A percentile compares a stretch with the other conserved stretches of the same genome.
phyloP scores from a whole-genome alignment of 2,329 filamentous ascomycete species.

The Botryotinia globosa region DNA sequence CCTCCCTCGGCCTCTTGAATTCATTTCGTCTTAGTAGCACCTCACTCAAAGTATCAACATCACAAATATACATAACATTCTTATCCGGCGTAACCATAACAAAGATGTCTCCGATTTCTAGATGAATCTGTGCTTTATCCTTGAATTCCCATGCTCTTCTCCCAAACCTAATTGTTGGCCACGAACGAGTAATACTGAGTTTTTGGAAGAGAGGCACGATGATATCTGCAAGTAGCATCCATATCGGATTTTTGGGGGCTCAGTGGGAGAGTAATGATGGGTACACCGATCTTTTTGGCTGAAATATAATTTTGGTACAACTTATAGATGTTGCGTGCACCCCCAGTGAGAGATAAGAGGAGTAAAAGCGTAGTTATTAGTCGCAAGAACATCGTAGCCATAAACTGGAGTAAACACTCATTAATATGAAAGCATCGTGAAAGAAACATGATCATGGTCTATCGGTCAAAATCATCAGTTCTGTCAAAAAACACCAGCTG shows the following conservation, averaged over 20 bases:
- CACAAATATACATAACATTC: neutral
- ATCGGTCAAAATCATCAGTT: neutral
- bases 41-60: neutral
- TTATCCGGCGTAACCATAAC: neutral
- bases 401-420: neutral
- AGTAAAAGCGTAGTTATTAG: neutral
- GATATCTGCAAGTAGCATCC: neutral
- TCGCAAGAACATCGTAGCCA: neutral
- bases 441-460: neutral
- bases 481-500: fast-evolving
- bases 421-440: too few relatives aligned
- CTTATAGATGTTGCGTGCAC: neutral
- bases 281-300: neutral
- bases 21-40: neutral
- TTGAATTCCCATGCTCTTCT: neutral
- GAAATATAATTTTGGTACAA: neutral
- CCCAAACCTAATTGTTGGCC: neutral
- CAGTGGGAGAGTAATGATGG: neutral
- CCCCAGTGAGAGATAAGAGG: neutral
- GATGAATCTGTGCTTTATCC: neutral
- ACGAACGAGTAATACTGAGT: neutral
- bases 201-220: neutral
- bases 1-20: neutral
- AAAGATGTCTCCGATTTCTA: neutral
- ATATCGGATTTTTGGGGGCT: neutral